Evolutionary conservation across 2,329 filamentous ascomycete species (phyloP).

Genomic region (Stenocarpella maydis): DNA sequence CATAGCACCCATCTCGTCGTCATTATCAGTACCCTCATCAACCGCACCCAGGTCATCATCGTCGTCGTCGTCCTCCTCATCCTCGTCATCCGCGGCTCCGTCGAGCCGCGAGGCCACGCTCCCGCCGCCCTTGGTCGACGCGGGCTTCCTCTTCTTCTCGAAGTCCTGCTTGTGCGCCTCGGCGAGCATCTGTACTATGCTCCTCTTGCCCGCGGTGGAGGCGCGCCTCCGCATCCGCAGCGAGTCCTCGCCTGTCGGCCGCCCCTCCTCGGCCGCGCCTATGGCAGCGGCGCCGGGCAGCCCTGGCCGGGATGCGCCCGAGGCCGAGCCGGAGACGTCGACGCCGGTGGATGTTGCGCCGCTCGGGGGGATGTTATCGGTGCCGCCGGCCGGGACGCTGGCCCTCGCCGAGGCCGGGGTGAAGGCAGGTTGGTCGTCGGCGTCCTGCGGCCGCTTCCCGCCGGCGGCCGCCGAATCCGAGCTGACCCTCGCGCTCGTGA

Average conservation of each 20-base stretch:
- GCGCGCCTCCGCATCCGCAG: slow-evolving; percentile 42
- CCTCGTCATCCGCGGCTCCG: slow-evolving; percentile 31
- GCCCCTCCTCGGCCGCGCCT: slow-evolving; percentile 35
- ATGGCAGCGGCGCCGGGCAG: slow-evolving; percentile 37
- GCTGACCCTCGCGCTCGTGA: slow-evolving; percentile 45
- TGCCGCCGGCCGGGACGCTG: slow-evolving; percentile 26
- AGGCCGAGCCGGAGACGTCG: slow-evolving; percentile 35
- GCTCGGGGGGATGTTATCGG: slow-evolving; percentile 27
- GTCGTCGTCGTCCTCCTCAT: slow-evolving; percentile 38
- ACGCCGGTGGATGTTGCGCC: slow-evolving; percentile 38
- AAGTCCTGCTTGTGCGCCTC: slow-evolving; percentile 92
- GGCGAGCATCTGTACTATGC: slow-evolving; percentile 73
- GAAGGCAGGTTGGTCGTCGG: slow-evolving; percentile 8
- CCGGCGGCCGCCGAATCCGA: slow-evolving; percentile 41
- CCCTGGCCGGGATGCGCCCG: slow-evolving; percentile 29
- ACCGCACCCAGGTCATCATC: slow-evolving; percentile 39
- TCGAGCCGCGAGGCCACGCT: slow-evolving; percentile 24
- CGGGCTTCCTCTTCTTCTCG: slow-evolving; percentile 72
- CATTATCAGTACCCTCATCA: slow-evolving; percentile 47
- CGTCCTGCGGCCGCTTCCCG: slow-evolving; percentile 24
- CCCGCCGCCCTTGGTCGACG: slow-evolving; percentile 4
- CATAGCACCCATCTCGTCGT: slow-evolving; percentile 44
- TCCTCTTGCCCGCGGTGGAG: slow-evolving; percentile 46
- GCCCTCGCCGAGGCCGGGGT: slow-evolving; percentile 33
- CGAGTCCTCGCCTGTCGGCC: slow-evolving; percentile 26